Conservation (phyloP, 768 basidiomycete genomes). For the Hypholoma sublateritium region DNA sequence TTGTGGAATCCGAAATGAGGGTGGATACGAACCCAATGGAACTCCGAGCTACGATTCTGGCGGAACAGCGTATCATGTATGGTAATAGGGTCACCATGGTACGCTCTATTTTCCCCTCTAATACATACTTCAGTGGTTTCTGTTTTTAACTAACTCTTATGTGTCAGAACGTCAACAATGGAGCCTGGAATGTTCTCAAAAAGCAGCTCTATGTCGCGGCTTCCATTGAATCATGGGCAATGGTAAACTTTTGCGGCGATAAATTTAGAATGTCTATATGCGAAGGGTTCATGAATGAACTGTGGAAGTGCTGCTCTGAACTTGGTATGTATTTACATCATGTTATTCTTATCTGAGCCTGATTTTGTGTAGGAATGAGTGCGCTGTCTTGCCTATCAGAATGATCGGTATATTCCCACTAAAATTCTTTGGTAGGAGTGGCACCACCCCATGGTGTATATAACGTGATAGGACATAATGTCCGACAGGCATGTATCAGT, state of each 20-base stretch:
- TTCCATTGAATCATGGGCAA: slow-evolving; percentile 15
- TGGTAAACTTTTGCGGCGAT: slow-evolving; percentile 10
- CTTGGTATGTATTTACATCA: slow-evolving; percentile 11
- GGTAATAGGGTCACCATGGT: not conserved
- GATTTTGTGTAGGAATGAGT: slow-evolving; percentile 14
- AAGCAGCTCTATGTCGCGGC: slow-evolving; percentile 9
- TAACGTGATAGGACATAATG: no score
- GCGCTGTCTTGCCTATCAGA: not conserved
- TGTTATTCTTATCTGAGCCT: not conserved
- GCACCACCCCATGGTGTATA: not conserved
- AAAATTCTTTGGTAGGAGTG: not conserved
- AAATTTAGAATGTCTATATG: not conserved
- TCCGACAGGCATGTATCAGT: no score
- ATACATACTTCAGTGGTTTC: not conserved
- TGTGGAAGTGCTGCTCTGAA: slow-evolving; percentile 10
- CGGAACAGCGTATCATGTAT: not conserved
- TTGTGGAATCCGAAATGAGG: slow-evolving; percentile 40
- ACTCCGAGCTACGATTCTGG: slow-evolving; percentile 13
- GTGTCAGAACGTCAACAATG: slow-evolving; percentile 8
- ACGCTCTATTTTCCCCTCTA: not conserved
- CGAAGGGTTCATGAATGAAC: not conserved
- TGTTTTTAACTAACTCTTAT: not conserved
- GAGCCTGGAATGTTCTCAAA: slow-evolving; percentile 21
- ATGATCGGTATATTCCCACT: not conserved
- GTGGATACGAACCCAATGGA: slow-evolving; percentile 26